phyloP scores from a whole-genome alignment of 2,329 filamentous ascomycete genomes.

The Ophiostoma ips region DNA sequence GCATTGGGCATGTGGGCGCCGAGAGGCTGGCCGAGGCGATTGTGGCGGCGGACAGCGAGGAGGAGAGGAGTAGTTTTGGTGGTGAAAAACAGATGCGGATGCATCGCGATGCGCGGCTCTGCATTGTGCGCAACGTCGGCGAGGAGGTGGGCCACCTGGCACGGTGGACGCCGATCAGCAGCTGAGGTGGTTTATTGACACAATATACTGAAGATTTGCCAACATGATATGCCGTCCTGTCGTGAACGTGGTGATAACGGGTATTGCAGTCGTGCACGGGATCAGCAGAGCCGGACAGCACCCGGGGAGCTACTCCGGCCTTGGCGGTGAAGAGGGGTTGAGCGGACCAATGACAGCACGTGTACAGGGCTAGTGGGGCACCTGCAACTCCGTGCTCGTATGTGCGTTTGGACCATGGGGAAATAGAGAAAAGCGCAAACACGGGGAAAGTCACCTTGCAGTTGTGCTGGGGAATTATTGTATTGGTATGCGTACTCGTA shows the following conservation, averaged over 20 bases:
- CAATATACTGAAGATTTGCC: too few species aligned
- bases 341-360: too few species aligned
- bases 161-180: constrained; percentile 12
- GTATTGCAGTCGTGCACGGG: too few species aligned
- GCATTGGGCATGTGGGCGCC: constrained; percentile 50
- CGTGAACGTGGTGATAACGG: too few species aligned
- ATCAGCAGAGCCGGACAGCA: too few species aligned
- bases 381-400: background rate
- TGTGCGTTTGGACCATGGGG: background rate
- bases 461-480: too few species aligned
- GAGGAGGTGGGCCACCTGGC: constrained; percentile 67
- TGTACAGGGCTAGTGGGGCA: background rate
- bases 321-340: too few species aligned
- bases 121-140: constrained; percentile 72
- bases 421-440: background rate
- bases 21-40: constrained; percentile 37
- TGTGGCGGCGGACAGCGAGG: constrained; percentile 5
- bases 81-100: constrained; percentile 9
- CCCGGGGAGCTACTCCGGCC: too few species aligned
- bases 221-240: too few species aligned
- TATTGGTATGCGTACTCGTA: too few species aligned
- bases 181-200: too few species aligned
- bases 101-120: constrained; percentile 37
- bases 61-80: constrained; percentile 3
- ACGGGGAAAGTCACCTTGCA: background rate